These are phyloP conservation scores for Teunomyces funiuensis DNA, from an alignment of 805 yeast species.

Conservation along the genomic window DNA sequence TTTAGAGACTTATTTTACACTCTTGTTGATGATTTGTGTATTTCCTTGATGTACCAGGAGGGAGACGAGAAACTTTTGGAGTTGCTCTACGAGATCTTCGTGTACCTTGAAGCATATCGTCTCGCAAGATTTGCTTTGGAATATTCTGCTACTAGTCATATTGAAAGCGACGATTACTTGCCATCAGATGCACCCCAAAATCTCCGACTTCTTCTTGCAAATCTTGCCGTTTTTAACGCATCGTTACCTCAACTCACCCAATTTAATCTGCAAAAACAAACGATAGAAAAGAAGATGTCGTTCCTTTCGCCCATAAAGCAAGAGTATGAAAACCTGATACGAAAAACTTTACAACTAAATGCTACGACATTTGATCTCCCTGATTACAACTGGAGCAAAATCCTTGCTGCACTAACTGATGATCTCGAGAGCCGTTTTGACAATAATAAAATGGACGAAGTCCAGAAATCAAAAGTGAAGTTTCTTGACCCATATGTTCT, in stretches of 20 bases:
- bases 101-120: conserved; percentile 46
- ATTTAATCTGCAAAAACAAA: neutral
- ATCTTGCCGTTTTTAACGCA: neutral
- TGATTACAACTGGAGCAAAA: conserved; percentile 24
- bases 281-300: conserved; percentile 15
- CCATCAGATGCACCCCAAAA: conserved; percentile 1
- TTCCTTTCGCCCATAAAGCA: conserved; percentile 33
- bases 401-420: conserved; percentile 31
- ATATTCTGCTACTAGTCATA: conserved; percentile 47
- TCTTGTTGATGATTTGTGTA: conserved; percentile 59
- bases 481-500: conserved; percentile 53
- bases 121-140: conserved; percentile 60
- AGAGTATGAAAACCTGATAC: conserved; percentile 28
- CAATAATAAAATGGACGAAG: conserved; percentile 32
- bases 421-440: conserved; percentile 33
- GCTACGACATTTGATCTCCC: neutral
- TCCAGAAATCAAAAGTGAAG: conserved; percentile 42
- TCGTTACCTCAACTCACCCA: neutral
- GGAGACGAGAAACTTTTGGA: conserved; percentile 59
- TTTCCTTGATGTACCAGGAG: conserved; percentile 64
- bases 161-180: conserved; percentile 42
- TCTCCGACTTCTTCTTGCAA: conserved; percentile 20
- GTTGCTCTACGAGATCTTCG: conserved; percentile 50
- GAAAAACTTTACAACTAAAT: conserved; percentile 8
- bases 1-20: conserved; percentile 40